Evolutionary conservation across 2,329 filamentous ascomycete genomes (phyloP), one percentile per base, ranked within the genome.

Genomic region (Exophiala calicioides): DNA sequence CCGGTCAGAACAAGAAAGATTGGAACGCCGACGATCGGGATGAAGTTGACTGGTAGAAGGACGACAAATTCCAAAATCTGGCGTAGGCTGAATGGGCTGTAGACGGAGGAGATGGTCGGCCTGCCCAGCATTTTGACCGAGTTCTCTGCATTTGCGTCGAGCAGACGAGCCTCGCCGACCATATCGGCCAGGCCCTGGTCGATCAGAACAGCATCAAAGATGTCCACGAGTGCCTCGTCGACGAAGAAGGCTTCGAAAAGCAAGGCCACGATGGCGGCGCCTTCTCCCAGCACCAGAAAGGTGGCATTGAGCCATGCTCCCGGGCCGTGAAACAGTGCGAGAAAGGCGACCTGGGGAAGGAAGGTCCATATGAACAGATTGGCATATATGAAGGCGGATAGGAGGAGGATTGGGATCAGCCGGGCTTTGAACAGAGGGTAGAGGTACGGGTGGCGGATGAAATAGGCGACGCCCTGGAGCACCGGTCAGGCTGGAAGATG

Each of bases 221-320:
- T 80, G 64, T 90, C 85, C 5, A 90, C 86, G 4, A 86, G 75
- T 12, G 81, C 84, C 64, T 90, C 86, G 58, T 90, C 86, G 2
- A 90, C 86, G 53, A 90, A 87, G 65, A 90, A 88, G 0, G 85
- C 86, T 63, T 90, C 86, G 53, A 90, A 90, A 1, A 90, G 69
- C 9, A 82, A 60, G 5, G 81, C 78, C 13, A 82, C 78, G 33
- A 85, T 73, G 1, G 80, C 78, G 3, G 79, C 77, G 7, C 79
- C 80, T 64, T 84, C 79, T 7, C 78, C 80, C 2, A 98, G 76
- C 0, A 95, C 88, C 35, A 97, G 74, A 53, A 97, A 84, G 0
- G 88, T 82, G 2, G 86, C 90, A 60, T 89, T 96, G 47, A 95
- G 70, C 87, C 89, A 95, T n/a, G 93, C 93, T 21, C 84, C 84